Evolutionary conservation across 129 eudicot species (phyloP), one percentile per base, ranked within the genome.

Genomic region (Tanacetum coccineum): DNA sequence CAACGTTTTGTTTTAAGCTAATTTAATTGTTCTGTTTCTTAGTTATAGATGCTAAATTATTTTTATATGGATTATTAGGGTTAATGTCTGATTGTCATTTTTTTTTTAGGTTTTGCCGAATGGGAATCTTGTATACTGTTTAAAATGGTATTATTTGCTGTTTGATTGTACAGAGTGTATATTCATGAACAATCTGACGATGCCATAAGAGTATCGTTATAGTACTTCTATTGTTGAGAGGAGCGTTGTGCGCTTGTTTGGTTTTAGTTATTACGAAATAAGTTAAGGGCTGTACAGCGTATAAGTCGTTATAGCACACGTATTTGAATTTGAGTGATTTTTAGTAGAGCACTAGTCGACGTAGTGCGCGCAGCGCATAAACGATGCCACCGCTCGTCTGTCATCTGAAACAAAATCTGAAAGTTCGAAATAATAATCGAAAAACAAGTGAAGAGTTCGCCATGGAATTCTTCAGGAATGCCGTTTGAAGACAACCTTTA

Each of bases 361-460:
- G n/a, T n/a, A n/a, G n/a, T n/a, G n/a, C n/a, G n/a, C n/a, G n/a
- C n/a, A n/a, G n/a, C n/a, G n/a, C n/a, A n/a, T n/a, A 45, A 72
- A 68, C 10, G 87, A 81, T 75, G 70, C 58, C 74, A n/a, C 64
- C 80, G 74, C 59, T 74, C 74, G 13, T 62, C 82, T 71, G 82
- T 77, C 82, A 79, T 84, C 50, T 62, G 39, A 76, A 77, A 74
- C 84, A 75, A 62, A 75, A 59, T 46, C 51, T 19, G 74, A 58
- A 50, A 79, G 47, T 70, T 74, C 58, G 26, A 77, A 77, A 75
- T 42, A 75, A 81, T 72, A 45, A 51, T 81, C 84, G 51, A 64
- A 81, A 79, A 67, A 91, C 86, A 40, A 86, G 94, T 40, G 97
- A 87, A 83, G 90, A 81, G 22, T 91, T 87, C 53, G 70, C 84